phyloP scores from a whole-genome alignment of 1,284 basidiomycete species.

The Phylloporus sp. region DNA sequence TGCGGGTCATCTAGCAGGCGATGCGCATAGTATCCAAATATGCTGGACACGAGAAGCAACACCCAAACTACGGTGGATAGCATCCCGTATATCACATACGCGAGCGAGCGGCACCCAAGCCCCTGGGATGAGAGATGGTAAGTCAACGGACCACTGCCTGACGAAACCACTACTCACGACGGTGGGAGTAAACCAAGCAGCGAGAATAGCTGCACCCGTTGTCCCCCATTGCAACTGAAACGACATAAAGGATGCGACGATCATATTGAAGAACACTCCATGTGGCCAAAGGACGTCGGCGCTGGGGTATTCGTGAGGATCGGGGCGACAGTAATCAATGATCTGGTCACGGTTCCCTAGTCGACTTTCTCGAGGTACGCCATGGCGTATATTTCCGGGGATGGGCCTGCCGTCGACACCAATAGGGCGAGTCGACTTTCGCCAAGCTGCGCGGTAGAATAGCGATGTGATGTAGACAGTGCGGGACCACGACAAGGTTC shows the following conservation, averaged over 20 bases:
- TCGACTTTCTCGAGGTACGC: constrained; percentile 19
- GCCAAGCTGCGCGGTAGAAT: constrained; percentile 28
- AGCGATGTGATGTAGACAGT: constrained; percentile 21
- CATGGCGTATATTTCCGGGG: neutral
- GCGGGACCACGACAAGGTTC: constrained; percentile 31
- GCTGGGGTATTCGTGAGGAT: constrained; percentile 2
- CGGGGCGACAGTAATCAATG: constrained; percentile 28
- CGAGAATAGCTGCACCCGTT: constrained; percentile 39
- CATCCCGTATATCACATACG: constrained; percentile 43
- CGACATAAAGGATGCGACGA: constrained; percentile 39
- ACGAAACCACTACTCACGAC: constrained; percentile 18
- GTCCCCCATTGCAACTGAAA: constrained; percentile 47
- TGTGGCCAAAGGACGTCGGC: constrained; percentile 29
- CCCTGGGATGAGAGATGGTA: constrained; percentile 16
- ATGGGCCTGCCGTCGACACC: no score
- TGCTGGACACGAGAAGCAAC: constrained; percentile 42
- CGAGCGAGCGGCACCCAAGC: constrained; percentile 45
- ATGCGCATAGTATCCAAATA: constrained; percentile 38
- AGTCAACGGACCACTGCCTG: neutral
- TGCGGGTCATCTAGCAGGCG: constrained; percentile 5
- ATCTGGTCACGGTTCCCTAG: constrained; percentile 35
- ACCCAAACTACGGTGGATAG: constrained; percentile 43
- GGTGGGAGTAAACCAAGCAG: constrained; percentile 44
- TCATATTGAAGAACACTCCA: constrained; percentile 37
- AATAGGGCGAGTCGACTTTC: neutral